phyloP scores from a whole-genome alignment of 345 rosid species.

The Ceriops decandra region DNA sequence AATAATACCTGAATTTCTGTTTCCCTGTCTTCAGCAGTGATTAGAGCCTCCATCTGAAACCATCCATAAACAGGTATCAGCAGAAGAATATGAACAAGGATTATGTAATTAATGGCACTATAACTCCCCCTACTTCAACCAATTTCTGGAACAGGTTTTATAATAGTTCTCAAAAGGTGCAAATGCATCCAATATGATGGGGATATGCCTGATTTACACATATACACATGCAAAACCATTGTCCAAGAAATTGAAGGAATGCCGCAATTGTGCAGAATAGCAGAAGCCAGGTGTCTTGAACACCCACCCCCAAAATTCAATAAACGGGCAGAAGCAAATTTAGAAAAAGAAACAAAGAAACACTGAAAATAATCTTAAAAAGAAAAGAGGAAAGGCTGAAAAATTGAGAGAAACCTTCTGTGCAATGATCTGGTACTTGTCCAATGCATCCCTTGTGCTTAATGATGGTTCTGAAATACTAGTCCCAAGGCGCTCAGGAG shows the following conservation, averaged over 20 bases:
- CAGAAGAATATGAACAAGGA: slow-evolving; percentile 10
- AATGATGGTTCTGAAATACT: slow-evolving; percentile 60
- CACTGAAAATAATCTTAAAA: not conserved
- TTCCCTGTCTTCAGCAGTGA: slow-evolving; percentile 64
- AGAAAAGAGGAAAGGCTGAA: not conserved
- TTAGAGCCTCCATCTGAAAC: slow-evolving; percentile 78
- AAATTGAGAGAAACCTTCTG: slow-evolving; percentile 55
- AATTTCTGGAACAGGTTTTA: too few relatives aligned
- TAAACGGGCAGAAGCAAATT: too few relatives aligned
- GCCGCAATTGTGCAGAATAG: too few relatives aligned
- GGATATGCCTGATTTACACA: too few relatives aligned
- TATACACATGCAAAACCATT: too few relatives aligned
- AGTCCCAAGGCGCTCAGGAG: slow-evolving; percentile 57
- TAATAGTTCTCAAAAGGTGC: too few relatives aligned
- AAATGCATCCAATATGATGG: too few relatives aligned
- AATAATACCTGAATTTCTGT: slow-evolving; percentile 77
- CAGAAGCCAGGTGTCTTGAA: too few relatives aligned
- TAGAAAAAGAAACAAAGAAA: not conserved
- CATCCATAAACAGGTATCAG: slow-evolving; percentile 22
- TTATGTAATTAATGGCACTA: not conserved
- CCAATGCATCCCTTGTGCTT: slow-evolving; percentile 87
- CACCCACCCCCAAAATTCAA: too few relatives aligned
- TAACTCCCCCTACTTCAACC: too few relatives aligned
- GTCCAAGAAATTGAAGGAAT: too few relatives aligned
- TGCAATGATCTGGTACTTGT: slow-evolving; percentile 73